Percentiles rank a stretch among this genome's conserved stretches.
These are phyloP conservation scores for Penicillium nucicola DNA, from an alignment of 495 filamentous ascomycete genomes.

Conservation along the genomic window DNA sequence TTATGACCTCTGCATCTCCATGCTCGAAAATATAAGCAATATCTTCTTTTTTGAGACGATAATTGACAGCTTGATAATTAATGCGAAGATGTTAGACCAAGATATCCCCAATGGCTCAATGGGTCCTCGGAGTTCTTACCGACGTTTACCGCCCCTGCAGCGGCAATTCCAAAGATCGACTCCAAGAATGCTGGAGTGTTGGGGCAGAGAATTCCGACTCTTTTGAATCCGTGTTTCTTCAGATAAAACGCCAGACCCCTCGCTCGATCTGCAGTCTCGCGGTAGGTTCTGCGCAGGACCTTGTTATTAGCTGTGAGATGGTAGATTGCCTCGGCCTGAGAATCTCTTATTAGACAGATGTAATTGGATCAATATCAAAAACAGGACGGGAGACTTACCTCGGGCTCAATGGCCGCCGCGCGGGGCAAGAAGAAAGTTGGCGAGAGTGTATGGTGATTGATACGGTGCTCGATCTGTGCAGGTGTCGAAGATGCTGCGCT, in stretches of 20 bases:
- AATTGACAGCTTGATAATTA: constrained; percentile 68
- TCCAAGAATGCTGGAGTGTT: constrained; percentile 97
- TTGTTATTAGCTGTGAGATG: constrained; percentile 80
- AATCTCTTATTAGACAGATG: background rate
- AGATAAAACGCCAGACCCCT: constrained; percentile 85
- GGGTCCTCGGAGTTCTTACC: constrained; percentile 36
- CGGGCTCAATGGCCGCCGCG: constrained; percentile 85
- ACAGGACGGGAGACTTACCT: constrained; percentile 45
- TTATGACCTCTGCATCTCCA: constrained; percentile 80
- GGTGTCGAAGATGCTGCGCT: constrained; percentile 32
- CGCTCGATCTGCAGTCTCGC: constrained; percentile 78
- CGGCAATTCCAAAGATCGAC: constrained; percentile 81
- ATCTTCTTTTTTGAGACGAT: constrained; percentile 83
- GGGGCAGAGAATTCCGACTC: constrained; percentile 76
- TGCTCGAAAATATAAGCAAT: constrained; percentile 87
- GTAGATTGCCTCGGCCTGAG: constrained; percentile 75
- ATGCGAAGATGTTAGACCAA: background rate
- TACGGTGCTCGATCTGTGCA: constrained; percentile 41
- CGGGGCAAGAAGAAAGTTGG: constrained; percentile 88
- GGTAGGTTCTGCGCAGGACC: constrained; percentile 70
- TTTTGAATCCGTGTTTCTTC: constrained; percentile 62
- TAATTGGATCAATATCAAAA: background rate
- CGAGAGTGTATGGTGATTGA: constrained; percentile 76
- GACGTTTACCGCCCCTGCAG: constrained; percentile 77
- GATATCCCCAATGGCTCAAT: background rate